Percentiles rank a stretch among this genome's conserved stretches.
Evolutionary conservation across 495 filamentous ascomycete genomes (phyloP).

Genomic region (Aspergillus kassunensis): DNA sequence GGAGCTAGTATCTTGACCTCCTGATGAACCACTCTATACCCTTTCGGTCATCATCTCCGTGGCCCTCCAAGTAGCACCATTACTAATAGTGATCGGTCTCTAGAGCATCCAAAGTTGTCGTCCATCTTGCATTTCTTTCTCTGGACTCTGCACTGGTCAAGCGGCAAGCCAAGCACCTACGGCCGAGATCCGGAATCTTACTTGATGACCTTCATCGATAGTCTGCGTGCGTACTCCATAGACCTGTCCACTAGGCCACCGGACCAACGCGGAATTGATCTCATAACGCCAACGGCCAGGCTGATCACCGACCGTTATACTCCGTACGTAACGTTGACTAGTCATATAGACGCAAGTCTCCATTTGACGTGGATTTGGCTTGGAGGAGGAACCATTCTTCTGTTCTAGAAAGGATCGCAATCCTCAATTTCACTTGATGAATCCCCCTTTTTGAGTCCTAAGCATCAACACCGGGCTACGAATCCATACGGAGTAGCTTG

Average conservation of each 20-base stretch:
- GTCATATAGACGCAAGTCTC: too few species aligned
- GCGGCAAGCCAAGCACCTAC: background rate
- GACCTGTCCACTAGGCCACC: background rate
- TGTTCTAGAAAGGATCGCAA: conserved; percentile 12
- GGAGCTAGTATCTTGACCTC: conserved; percentile 2
- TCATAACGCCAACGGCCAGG: background rate
- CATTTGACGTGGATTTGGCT: background rate
- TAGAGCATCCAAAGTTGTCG: background rate
- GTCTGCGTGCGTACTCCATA: background rate
- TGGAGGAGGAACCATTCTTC: background rate
- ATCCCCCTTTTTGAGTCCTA: background rate
- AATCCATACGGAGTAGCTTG: conserved; percentile 1
- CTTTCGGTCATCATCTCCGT: conserved; percentile 19
- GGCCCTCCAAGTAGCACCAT: conserved; percentile 1
- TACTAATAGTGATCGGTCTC: background rate
- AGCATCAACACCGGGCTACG: too few species aligned
- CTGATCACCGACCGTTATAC: conserved; percentile 12
- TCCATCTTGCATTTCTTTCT: background rate
- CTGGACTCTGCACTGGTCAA: background rate
- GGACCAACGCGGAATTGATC: conserved; percentile 2
- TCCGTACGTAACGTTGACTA: background rate
- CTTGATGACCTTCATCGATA: background rate
- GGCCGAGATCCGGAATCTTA: conserved; percentile 8
- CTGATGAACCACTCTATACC: conserved; percentile 5
- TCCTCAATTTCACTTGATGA: background rate